Conservation (phyloP, 768 basidiomycete genomes). For the Tremella fuciformis region DNA sequence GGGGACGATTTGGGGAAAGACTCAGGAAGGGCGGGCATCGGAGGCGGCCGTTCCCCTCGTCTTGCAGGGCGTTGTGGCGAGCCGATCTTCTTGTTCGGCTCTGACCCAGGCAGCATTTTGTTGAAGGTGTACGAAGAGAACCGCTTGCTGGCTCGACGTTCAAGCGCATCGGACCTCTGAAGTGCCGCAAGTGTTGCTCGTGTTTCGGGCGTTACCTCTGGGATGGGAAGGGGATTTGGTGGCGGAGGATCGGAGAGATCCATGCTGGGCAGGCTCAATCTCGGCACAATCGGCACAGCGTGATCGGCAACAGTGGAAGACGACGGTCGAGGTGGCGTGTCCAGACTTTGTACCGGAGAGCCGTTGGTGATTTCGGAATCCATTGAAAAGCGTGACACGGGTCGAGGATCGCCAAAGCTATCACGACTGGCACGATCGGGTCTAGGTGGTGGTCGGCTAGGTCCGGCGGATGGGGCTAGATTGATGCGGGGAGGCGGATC, state of each 20-base stretch:
- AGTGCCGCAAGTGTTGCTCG: conserved; percentile 76
- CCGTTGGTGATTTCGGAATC: conserved; percentile 44
- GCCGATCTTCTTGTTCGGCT: conserved; percentile 19
- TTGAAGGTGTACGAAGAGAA: conserved; percentile 92
- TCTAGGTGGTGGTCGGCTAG: conserved; percentile 29
- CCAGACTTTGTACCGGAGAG: conserved; percentile 33
- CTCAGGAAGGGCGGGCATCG: conserved; percentile 43
- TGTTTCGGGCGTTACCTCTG: conserved; percentile 37
- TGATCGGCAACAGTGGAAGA: conserved; percentile 14
- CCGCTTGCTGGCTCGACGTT: conserved; percentile 88
- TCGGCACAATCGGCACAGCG: conserved; percentile 1
- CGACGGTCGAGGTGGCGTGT: conserved; percentile 10
- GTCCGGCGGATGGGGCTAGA: conserved; percentile 16
- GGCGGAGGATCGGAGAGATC: conserved; percentile 47
- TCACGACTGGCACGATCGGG: conserved; percentile 38
- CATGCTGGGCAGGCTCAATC: conserved; percentile 4
- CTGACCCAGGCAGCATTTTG: conserved; percentile 73
- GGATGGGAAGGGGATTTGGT: conserved; percentile 14
- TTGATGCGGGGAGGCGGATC: conserved; percentile 19
- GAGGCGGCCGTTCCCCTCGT: conserved; percentile 35
- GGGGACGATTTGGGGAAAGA: conserved; percentile 3
- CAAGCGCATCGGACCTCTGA: conserved; percentile 77
- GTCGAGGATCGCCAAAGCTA: conserved; percentile 31
- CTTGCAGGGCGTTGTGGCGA: conserved; percentile 43
- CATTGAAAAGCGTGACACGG: conserved; percentile 39